Evolutionary conservation across 345 rosid genomes (phyloP).

Genomic region (Anastatica hierochuntica): DNA sequence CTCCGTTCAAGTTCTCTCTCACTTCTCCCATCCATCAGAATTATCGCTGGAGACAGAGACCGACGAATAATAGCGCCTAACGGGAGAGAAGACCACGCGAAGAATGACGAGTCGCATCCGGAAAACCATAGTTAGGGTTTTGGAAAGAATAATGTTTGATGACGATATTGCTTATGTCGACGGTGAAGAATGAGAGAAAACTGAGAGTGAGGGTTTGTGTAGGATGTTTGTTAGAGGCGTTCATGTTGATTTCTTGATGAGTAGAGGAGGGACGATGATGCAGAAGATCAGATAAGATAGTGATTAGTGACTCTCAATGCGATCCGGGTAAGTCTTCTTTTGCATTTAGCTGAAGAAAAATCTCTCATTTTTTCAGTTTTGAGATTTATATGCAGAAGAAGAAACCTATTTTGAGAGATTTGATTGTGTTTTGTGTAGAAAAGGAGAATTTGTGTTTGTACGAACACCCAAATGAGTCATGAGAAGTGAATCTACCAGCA

Average conservation of each 20-base stretch:
- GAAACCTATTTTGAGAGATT: slow-evolving; percentile 3
- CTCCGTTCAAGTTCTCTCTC: no score
- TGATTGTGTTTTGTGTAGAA: slow-evolving; percentile 31
- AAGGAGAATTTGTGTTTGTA: slow-evolving; percentile 95
- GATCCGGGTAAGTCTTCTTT: slow-evolving; percentile 69
- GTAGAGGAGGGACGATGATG: slow-evolving; percentile 38
- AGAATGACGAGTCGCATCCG: no score
- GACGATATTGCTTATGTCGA: slow-evolving; percentile 29
- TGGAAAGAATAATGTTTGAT: slow-evolving; percentile 49
- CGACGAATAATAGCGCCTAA: no score
- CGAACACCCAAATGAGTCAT: slow-evolving; percentile 80
- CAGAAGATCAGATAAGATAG: slow-evolving; percentile 50
- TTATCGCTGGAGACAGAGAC: no score
- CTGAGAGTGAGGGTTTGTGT: slow-evolving; percentile 36
- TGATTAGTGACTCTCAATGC: slow-evolving; percentile 62
- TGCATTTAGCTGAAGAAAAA: neutral
- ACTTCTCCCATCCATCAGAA: no score
- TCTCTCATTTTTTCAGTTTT: neutral
- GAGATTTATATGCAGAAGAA: neutral
- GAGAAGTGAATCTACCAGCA: slow-evolving; percentile 94
- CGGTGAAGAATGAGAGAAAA: slow-evolving; percentile 26
- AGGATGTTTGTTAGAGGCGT: slow-evolving; percentile 41
- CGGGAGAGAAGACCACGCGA: no score
- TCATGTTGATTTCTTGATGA: slow-evolving; percentile 35
- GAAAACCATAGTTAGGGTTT: slow-evolving; percentile 53